Evolutionary conservation across 2,329 filamentous ascomycete genomes (phyloP).

Genomic region (Talaromyces sp.): DNA sequence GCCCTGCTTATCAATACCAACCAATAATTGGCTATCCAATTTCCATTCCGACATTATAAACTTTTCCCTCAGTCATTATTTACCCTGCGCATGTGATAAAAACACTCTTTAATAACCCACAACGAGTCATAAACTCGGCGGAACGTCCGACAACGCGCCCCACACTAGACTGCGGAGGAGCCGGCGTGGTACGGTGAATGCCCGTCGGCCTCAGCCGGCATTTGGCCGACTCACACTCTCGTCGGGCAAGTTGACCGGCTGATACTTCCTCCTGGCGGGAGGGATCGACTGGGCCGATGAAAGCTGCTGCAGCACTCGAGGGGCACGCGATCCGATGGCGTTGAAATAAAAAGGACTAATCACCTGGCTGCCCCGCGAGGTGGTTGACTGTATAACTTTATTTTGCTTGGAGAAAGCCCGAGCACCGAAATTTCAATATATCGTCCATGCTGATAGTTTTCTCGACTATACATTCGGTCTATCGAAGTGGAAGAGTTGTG

Average conservation of each 20-base stretch:
- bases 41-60: background rate
- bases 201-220: conserved; percentile 1
- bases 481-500: background rate
- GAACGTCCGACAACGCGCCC: background rate
- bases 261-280: no score
- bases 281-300: background rate
- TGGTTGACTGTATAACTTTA: background rate
- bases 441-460: background rate
- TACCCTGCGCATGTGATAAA: background rate
- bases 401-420: background rate
- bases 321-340: no score
- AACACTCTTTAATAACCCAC: background rate
- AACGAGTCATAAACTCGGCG: background rate
- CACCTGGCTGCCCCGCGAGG: background rate
- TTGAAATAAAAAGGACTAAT: no score
- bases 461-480: background rate
- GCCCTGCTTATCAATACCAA: background rate
- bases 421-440: background rate
- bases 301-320: background rate
- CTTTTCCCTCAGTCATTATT: background rate
- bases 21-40: background rate
- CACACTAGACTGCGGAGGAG: background rate
- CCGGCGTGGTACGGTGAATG: background rate
- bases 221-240: background rate
- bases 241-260: no score